Percentiles rank a stretch among this genome's conserved stretches.
Evolutionary conservation across 2,329 filamentous ascomycete genomes (phyloP).

Genomic region (Trichophyton simii): DNA sequence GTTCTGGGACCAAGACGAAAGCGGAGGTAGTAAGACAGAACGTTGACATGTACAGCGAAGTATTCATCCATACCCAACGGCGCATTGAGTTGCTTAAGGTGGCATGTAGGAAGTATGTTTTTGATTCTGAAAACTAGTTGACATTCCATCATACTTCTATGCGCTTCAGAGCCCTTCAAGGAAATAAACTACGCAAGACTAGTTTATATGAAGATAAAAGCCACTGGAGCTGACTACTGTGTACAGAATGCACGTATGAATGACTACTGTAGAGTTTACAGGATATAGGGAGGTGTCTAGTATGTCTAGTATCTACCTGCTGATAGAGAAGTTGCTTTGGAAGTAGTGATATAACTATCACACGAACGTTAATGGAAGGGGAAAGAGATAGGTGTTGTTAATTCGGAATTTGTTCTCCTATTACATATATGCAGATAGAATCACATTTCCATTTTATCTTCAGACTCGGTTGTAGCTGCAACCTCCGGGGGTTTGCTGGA

Average conservation of each 20-base stretch:
- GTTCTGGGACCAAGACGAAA: conserved; percentile 67
- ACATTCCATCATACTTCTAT: not conserved
- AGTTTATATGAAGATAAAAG: no score
- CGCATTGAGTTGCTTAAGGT: conserved; percentile 53
- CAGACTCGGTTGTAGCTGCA: not conserved
- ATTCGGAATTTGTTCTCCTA: not conserved
- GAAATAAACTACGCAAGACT: no score
- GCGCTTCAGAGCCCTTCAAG: no score
- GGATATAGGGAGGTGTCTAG: no score
- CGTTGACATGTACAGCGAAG: conserved; percentile 70
- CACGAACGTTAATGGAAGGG: no score
- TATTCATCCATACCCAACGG: conserved; percentile 70
- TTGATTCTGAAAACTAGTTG: conserved; percentile 15
- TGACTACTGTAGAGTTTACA: no score
- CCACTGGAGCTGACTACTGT: no score
- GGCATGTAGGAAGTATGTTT: conserved; percentile 47
- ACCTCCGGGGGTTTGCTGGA: not conserved
- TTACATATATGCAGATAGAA: not conserved
- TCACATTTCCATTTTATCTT: not conserved
- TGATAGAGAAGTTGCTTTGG: no score
- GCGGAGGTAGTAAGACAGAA: conserved; percentile 68
- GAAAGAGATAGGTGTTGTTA: not conserved
- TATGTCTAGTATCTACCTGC: no score
- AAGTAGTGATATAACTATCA: no score
- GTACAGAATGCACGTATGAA: no score